phyloP scores from a whole-genome alignment of 1,284 basidiomycete genomes.

The Apiotrichum siamense region DNA sequence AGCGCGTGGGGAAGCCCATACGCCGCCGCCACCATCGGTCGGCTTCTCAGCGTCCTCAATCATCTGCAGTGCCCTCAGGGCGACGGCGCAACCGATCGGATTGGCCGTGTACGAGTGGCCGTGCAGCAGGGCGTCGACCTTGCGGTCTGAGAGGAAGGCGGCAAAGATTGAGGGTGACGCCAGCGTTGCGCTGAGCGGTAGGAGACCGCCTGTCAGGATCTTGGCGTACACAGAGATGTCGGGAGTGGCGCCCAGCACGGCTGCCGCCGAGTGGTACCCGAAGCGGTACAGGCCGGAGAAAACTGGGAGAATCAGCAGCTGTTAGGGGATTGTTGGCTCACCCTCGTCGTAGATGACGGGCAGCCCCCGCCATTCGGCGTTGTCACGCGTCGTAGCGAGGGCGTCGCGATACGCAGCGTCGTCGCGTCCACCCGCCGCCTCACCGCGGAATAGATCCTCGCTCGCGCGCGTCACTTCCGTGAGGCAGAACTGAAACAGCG shows the following conservation, averaged over 20 bases:
- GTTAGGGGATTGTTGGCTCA: conserved; percentile 10
- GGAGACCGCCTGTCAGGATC: conserved; percentile 84
- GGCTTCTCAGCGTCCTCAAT: conserved; percentile 55
- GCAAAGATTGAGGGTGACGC: conserved; percentile 72
- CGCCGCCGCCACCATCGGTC: too few relatives aligned
- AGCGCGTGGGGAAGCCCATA: conserved; percentile 59
- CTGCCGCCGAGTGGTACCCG: conserved; percentile 61
- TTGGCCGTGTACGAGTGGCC: conserved; percentile 95
- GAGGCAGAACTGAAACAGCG: conserved; percentile 85
- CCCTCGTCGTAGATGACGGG: conserved; percentile 90
- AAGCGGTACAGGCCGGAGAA: conserved; percentile 87
- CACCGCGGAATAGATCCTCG: conserved; percentile 47
- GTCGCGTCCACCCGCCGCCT: too few relatives aligned
- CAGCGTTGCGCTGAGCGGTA: conserved; percentile 81
- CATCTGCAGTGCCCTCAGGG: conserved; percentile 68
- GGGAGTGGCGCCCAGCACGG: conserved; percentile 64
- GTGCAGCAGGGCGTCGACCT: conserved; percentile 81
- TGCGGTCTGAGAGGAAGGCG: conserved; percentile 66
- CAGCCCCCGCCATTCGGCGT: conserved; percentile 57
- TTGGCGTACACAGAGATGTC: conserved; percentile 92
- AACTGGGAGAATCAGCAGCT: conserved; percentile 50
- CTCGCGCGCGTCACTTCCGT: conserved; percentile 69
- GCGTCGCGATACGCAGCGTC: not conserved
- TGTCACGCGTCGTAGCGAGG: not conserved
- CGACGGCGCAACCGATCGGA: conserved; percentile 84